Conservation (phyloP, 2,329 filamentous ascomycete species). For the Chaetomium olivaceum region DNA sequence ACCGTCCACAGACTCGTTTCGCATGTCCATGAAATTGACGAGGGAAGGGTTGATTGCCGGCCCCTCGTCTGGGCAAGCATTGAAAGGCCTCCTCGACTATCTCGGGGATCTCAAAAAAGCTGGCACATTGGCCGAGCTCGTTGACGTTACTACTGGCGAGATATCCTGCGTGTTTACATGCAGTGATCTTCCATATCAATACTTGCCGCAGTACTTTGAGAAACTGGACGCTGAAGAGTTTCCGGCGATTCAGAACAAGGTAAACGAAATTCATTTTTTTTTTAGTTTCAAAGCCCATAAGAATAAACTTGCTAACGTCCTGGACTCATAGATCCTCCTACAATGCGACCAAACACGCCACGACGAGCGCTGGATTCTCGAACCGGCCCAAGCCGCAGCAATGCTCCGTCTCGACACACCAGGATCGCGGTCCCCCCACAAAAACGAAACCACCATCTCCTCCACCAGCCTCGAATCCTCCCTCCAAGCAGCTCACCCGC, state of each 20-base stretch:
- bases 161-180: not conserved
- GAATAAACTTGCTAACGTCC: not conserved
- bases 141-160: not conserved
- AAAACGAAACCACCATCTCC: not conserved
- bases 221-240: not conserved
- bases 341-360: not conserved
- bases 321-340: not conserved
- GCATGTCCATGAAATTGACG: not conserved
- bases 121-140: not conserved
- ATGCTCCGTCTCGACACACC: not conserved
- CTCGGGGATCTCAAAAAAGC: not conserved
- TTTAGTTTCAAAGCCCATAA: not conserved
- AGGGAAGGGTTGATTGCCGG: not conserved
- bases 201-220: not conserved
- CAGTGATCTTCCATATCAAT: not conserved
- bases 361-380: not conserved
- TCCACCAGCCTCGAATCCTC: not conserved
- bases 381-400: not conserved
- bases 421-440: not conserved
- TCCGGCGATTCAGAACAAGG: not conserved
- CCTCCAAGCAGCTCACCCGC: not conserved
- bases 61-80: not conserved
- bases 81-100: not conserved
- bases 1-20: not conserved
- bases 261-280: not conserved